Evolutionary conservation across 2,329 filamentous ascomycete genomes (phyloP).

Genomic region (Hypoxylon sp.): DNA sequence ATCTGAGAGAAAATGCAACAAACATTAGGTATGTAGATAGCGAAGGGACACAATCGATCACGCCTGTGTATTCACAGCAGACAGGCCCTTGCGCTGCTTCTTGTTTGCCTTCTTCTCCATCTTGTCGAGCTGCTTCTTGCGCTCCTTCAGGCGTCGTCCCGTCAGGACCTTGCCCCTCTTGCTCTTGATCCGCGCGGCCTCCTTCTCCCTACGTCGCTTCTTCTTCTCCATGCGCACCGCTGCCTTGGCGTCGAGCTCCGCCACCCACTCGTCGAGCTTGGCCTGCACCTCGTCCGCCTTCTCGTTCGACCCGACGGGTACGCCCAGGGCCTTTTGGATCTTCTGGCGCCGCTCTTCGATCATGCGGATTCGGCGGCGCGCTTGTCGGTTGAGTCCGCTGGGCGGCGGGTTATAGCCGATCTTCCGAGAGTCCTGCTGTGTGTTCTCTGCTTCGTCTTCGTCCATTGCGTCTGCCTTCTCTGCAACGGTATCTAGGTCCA

Average conservation of each 20-base stretch:
- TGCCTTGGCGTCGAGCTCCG: conserved; percentile 39
- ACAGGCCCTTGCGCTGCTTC: conserved; percentile 22
- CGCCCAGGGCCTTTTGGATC: conserved; percentile 48
- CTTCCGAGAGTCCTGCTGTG: conserved; percentile 9
- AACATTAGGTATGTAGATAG: background rate
- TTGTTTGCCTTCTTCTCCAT: conserved; percentile 38
- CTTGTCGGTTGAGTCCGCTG: conserved; percentile 47
- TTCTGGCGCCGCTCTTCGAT: conserved; percentile 50
- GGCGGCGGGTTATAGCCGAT: conserved; percentile 15
- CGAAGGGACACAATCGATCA: conserved; percentile 3
- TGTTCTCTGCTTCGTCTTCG: conserved; percentile 14
- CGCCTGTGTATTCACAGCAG: conserved; percentile 7
- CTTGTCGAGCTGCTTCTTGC: conserved; percentile 37
- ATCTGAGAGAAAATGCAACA: conserved; percentile 1
- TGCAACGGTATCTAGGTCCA: conserved; percentile 36
- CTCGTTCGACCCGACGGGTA: conserved; percentile 43
- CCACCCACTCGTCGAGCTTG: conserved; percentile 45
- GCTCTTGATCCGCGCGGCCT: conserved; percentile 38
- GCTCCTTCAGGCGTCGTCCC: conserved; percentile 42
- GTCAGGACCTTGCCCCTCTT: conserved; percentile 44
- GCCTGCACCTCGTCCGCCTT: conserved; percentile 48
- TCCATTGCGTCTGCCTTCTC: conserved; percentile 2
- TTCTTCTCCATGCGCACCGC: conserved; percentile 44
- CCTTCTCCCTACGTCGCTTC: conserved; percentile 42
- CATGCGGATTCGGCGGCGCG: conserved; percentile 50